phyloP scores from a whole-genome alignment of 495 filamentous ascomycete genomes.

The Penicillium macrosclerotiorum region DNA sequence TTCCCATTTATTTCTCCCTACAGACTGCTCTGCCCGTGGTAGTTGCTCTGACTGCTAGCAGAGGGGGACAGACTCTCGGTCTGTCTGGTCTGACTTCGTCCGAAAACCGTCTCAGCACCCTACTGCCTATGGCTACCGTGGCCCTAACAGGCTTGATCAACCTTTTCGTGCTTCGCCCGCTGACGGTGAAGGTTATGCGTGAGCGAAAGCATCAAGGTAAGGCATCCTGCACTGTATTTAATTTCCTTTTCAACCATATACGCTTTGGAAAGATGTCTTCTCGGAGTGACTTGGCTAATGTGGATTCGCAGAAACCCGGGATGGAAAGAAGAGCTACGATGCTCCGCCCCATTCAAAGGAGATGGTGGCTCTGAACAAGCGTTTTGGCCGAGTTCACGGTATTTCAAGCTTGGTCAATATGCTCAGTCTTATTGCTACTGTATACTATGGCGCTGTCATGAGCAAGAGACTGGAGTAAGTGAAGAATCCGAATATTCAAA shows the following conservation, averaged over 20 bases:
- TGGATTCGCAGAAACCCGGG: constrained; percentile 57
- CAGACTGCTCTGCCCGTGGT: constrained; percentile 71
- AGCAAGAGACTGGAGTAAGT: constrained; percentile 52
- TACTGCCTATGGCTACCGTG: constrained; percentile 64
- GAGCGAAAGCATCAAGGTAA: constrained; percentile 74
- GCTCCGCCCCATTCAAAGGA: constrained; percentile 69
- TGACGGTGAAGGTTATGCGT: constrained; percentile 68
- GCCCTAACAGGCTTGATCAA: constrained; percentile 66
- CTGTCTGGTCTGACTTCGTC: constrained; percentile 55
- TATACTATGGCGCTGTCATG: constrained; percentile 58
- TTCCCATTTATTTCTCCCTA: constrained; percentile 82
- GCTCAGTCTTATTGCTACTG: too few species aligned
- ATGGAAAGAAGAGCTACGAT: constrained; percentile 83
- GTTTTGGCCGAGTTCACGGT: constrained; percentile 77
- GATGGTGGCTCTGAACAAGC: constrained; percentile 78
- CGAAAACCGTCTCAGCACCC: constrained; percentile 54
- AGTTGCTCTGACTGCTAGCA: constrained; percentile 78
- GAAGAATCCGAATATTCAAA: too few species aligned
- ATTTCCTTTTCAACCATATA: background rate
- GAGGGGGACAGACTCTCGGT: constrained; percentile 36
- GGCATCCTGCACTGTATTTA: constrained; percentile 9
- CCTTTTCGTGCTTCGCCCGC: constrained; percentile 63
- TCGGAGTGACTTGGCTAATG: background rate
- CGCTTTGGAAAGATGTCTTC: background rate
- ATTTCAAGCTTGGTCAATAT: constrained; percentile 64